These are phyloP conservation scores for Fermentozyma sake DNA, from an alignment of 1,139 yeast genomes.

Conservation along the genomic window DNA sequence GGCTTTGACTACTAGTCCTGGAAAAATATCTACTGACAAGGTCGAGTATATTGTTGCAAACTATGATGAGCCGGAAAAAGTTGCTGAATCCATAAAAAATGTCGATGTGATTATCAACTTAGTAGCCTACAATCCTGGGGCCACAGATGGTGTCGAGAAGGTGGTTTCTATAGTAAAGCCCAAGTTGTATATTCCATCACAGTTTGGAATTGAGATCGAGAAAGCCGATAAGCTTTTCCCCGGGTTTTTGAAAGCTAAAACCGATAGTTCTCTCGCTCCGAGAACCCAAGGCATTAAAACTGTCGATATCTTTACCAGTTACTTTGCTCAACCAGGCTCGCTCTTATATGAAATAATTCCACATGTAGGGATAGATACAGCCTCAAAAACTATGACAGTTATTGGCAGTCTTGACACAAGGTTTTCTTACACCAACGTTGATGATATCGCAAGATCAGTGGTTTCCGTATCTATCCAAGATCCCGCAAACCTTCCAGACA, in stretches of 20 bases:
- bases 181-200: conserved; percentile 57
- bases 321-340: conserved; percentile 40
- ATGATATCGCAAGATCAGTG: conserved; percentile 45
- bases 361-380: conserved; percentile 36
- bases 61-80: conserved; percentile 17
- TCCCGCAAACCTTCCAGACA: conserved; percentile 40
- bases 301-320: conserved; percentile 42
- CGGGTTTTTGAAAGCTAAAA: conserved; percentile 35
- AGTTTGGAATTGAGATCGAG: conserved; percentile 48
- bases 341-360: conserved; percentile 31
- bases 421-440: conserved; percentile 30
- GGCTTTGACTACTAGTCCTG: conserved; percentile 46
- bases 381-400: conserved; percentile 30
- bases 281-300: conserved; percentile 48
- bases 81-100: conserved; percentile 37
- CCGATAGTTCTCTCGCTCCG: conserved; percentile 32
- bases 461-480: conserved; percentile 32
- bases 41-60: conserved; percentile 38
- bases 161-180: conserved; percentile 41
- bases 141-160: conserved; percentile 23
- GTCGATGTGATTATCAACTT: conserved; percentile 51
- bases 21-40: conserved; percentile 29
- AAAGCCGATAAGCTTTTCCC: conserved; percentile 22
- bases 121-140: conserved; percentile 21
- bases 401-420: conserved; percentile 38